Evolutionary conservation across 495 filamentous ascomycete species (phyloP).

Genomic region (Echria macrotheca): DNA sequence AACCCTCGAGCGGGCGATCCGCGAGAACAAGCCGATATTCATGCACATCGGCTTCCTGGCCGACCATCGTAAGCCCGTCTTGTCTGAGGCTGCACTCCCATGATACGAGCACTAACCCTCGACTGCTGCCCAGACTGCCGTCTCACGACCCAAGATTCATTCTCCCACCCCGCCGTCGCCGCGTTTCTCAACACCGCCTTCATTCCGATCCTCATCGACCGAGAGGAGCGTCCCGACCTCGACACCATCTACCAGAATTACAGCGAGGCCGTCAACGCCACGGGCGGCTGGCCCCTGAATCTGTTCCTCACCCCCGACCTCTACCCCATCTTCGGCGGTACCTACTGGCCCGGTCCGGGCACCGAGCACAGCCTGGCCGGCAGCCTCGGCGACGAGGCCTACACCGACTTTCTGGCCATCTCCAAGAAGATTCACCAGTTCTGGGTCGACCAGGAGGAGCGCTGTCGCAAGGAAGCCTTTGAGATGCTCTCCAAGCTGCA

Average conservation of each 20-base stretch:
- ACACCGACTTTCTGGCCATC: constrained; percentile 70
- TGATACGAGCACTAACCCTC: constrained; percentile 6
- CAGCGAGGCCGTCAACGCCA: constrained; percentile 86
- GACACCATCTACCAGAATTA: constrained; percentile 99
- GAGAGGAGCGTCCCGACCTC: constrained; percentile 91
- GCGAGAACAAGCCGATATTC: constrained; percentile 80
- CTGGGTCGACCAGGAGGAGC: constrained; percentile 78
- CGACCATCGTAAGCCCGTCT: constrained; percentile 71
- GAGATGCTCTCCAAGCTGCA: constrained; percentile 74
- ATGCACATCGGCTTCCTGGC: constrained; percentile 94
- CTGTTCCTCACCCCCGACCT: constrained; percentile 92
- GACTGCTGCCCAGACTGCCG: constrained; percentile 62
- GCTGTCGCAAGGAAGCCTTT: constrained; percentile 74
- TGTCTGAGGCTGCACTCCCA: not conserved
- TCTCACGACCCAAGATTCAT: constrained; percentile 92
- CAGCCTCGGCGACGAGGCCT: constrained; percentile 29
- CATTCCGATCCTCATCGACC: constrained; percentile 88
- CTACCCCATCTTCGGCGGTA: constrained; percentile 91
- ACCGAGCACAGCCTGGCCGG: constrained; percentile 43
- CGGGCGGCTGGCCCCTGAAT: constrained; percentile 94
- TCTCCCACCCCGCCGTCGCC: constrained; percentile 76
- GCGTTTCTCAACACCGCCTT: constrained; percentile 79
- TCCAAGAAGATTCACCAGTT: constrained; percentile 72
- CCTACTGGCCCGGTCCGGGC: constrained; percentile 88
- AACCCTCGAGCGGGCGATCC: constrained; percentile 68